These are phyloP conservation scores for Euphorbia pulcherrima DNA, from an alignment of 345 rosid genomes.

Conservation along the genomic window DNA sequence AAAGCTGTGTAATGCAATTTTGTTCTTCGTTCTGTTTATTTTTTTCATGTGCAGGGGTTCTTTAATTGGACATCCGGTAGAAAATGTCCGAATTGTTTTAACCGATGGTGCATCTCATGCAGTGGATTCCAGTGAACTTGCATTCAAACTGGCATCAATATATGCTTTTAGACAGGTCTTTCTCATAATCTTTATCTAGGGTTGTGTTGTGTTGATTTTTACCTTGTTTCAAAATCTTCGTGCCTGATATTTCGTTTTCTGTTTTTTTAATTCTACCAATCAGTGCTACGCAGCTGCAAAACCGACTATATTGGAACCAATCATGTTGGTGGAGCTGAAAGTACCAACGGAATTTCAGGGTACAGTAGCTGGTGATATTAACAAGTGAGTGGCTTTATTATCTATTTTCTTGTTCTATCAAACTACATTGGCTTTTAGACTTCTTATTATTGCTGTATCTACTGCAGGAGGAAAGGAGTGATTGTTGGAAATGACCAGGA, in stretches of 20 bases:
- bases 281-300: conserved; percentile 82
- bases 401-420: background rate
- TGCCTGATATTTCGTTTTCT: background rate
- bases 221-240: background rate
- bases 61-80: conserved; percentile 92
- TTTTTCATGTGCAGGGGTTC: conserved; percentile 66
- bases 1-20: too few species aligned
- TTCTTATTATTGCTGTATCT: background rate
- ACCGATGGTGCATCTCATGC: conserved; percentile 95
- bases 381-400: conserved; percentile 54
- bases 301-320: conserved; percentile 91
- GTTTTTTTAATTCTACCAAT: conserved; percentile 9
- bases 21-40: too few species aligned
- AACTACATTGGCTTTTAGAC: background rate
- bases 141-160: conserved; percentile 92
- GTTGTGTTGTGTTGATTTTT: background rate
- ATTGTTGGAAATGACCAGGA: conserved; percentile 97
- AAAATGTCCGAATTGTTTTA: conserved; percentile 71
- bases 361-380: conserved; percentile 88
- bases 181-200: background rate
- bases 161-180: conserved; percentile 91
- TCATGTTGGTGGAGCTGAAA: conserved; percentile 94
- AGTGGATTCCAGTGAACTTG: conserved; percentile 97
- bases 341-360: conserved; percentile 98
- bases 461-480: conserved; percentile 86